These are phyloP conservation scores for Terana coerulea DNA, from an alignment of 768 basidiomycete genomes.

Conservation along the genomic window DNA sequence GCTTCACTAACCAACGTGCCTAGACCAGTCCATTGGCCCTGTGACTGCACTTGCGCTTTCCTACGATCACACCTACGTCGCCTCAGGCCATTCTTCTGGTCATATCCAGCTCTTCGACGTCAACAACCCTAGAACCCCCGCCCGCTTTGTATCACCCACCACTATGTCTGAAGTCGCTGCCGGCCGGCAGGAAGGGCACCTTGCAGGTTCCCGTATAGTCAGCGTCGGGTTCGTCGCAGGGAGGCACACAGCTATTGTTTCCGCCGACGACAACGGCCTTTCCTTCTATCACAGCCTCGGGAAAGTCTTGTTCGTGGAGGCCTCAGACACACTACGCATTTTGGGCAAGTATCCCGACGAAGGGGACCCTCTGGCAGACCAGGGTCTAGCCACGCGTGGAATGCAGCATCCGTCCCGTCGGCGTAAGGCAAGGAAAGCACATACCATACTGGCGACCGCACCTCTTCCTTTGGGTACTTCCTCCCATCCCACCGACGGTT, in stretches of 20 bases:
- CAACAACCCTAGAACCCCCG: conserved; percentile 60
- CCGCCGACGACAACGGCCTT: conserved; percentile 85
- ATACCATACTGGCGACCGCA: conserved; percentile 72
- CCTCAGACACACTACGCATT: conserved; percentile 89
- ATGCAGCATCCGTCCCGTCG: conserved; percentile 34
- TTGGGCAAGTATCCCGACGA: conserved; percentile 84
- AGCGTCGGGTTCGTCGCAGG: conserved; percentile 85
- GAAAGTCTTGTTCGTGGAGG: conserved; percentile 92
- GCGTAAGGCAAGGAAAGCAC: conserved; percentile 44
- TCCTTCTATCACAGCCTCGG: conserved; percentile 95
- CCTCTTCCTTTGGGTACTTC: conserved; percentile 78
- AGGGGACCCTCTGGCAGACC: conserved; percentile 17
- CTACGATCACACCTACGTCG: conserved; percentile 90
- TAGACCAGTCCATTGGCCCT: conserved; percentile 62
- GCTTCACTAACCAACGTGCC: background rate
- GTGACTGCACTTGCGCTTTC: conserved; percentile 91
- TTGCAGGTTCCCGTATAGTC: conserved; percentile 74
- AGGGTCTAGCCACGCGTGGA: conserved; percentile 17
- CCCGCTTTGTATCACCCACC: conserved; percentile 68
- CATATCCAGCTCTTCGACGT: conserved; percentile 86
- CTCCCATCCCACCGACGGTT: conserved; percentile 72
- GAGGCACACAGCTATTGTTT: conserved; percentile 89
- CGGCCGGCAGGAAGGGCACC: conserved; percentile 82
- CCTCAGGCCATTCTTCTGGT: conserved; percentile 81
- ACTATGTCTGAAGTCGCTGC: conserved; percentile 63